Base-by-base conservation (phyloP, 176 grass and related monocot species). In the Elymus sibiricus region DNA sequence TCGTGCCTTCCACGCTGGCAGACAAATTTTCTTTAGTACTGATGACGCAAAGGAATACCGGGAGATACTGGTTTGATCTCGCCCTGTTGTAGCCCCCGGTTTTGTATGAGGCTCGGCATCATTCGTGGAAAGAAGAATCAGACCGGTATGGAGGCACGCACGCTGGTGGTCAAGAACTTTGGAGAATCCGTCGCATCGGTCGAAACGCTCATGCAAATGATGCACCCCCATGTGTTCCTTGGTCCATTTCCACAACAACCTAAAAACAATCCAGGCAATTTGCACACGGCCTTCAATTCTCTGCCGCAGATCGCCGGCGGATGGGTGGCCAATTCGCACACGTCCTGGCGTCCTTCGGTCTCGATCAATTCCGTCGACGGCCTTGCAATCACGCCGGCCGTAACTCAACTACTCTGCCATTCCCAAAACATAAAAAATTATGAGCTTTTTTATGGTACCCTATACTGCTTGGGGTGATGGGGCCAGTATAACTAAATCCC, bases 171-270 rank as follows among this genome's bases (percentile, higher is more conserved):
- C 64, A 27, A 83, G 64, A 71, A 70, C 74, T 62, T 60, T 69
- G 74, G 27, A 71, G 38, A 22, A 43, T 40, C 42, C 72, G 25
- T 51, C 73, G 73, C 73, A 7, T 55, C 73, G 3, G 7, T 6
- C 75, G 29, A 78, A 24, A 59, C 51, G n/a, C 51, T 66, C 28
- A 38, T 26, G 64, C 28, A 66, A 39, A 71, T 28, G n/a, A 83
- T 29, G 26, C 70, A 27, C 22, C 39, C 14, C 64, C 86, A 51
- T 83, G 63, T 70, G 80, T 87, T 22, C 9, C 37, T 58, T 47
- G 22, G 35, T 44, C 87, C 74, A 34, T 81, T n/a, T 42, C 32
- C 2, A n/a, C 11, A 63, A 22, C 4, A 62, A 19, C 14, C 3
- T 0, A 6, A 28, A 78, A 44, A 78, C 27, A 83, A 77, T 60